Evolutionary conservation across 108 stramenopile species (phyloP).

Genomic region (Skeletonema costatum): DNA sequence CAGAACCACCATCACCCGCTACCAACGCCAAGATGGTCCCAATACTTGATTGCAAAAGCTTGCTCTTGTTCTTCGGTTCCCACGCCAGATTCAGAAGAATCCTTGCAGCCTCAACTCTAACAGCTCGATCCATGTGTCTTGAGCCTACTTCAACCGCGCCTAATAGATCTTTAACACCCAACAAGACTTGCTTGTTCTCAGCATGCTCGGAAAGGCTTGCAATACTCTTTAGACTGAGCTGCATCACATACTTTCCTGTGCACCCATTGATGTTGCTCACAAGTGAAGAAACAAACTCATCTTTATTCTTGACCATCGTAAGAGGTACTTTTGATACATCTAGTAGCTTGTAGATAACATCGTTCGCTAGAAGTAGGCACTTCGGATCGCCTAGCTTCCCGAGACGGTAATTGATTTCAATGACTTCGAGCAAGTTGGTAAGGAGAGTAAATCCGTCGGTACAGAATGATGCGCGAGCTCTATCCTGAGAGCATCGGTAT

Average conservation of each 20-base stretch:
- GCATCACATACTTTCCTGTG: conserved; percentile 26
- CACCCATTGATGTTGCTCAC: conserved; percentile 34
- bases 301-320: conserved; percentile 12
- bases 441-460: conserved; percentile 32
- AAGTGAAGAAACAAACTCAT: conserved; percentile 23
- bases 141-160: conserved; percentile 32
- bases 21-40: conserved; percentile 6
- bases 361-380: conserved; percentile 25
- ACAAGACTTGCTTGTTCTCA: conserved; percentile 33
- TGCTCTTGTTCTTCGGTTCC: conserved; percentile 34
- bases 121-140: conserved; percentile 24
- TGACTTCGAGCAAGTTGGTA: conserved; percentile 27
- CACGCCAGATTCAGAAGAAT: conserved; percentile 31
- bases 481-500: conserved; percentile 33
- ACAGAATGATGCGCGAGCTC: conserved; percentile 32
- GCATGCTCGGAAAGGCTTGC: conserved; percentile 36
- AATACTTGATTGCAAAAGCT: conserved; percentile 22
- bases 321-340: conserved; percentile 23
- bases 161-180: conserved; percentile 12
- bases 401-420: conserved; percentile 39
- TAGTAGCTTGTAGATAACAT: conserved; percentile 19
- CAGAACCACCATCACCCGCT: conserved; percentile 3
- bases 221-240: conserved; percentile 34
- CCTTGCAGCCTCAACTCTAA: conserved; percentile 38
- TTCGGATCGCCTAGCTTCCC: conserved; percentile 34